A percentile compares a stretch with the other conserved stretches of the same genome.
Evolutionary conservation across 2,329 filamentous ascomycete species (phyloP).

Genomic region (Xylaria polymorpha): DNA sequence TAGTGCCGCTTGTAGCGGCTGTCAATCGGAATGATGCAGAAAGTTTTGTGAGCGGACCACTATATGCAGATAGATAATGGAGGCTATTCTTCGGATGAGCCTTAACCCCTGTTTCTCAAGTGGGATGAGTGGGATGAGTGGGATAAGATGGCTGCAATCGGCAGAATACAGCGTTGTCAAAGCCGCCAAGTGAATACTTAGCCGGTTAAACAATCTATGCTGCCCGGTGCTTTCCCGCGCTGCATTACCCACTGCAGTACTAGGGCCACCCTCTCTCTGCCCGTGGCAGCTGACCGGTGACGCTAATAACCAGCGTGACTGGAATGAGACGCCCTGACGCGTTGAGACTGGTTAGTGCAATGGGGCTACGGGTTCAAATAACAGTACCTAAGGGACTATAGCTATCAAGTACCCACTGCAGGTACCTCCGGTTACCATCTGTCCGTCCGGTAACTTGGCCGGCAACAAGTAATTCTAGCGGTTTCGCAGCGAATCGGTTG

Average conservation of each 20-base stretch:
- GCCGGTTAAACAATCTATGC: slow-evolving; percentile 22
- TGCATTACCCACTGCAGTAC: neutral
- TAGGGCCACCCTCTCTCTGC: slow-evolving; percentile 9
- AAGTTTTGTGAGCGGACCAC: slow-evolving; percentile 2
- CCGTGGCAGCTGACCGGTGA: slow-evolving; percentile 9
- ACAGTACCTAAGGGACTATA: neutral
- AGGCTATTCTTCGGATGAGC: slow-evolving; percentile 34
- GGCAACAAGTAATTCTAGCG: slow-evolving; percentile 7
- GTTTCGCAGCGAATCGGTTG: neutral
- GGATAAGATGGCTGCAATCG: slow-evolving; percentile 16
- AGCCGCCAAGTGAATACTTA: neutral
- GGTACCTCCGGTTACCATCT: neutral
- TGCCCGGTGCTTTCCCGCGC: slow-evolving; percentile 6
- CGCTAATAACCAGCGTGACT: slow-evolving; percentile 14
- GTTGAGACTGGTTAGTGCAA: neutral
- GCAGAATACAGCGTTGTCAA: neutral
- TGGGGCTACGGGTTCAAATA: neutral
- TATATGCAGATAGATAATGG: slow-evolving; percentile 2
- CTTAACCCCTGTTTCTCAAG: neutral
- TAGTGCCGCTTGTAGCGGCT: neutral
- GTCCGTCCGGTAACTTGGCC: neutral
- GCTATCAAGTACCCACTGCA: neutral
- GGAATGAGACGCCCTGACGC: slow-evolving; percentile 1
- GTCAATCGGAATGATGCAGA: no score
- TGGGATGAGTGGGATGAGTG: slow-evolving; percentile 14